Base-by-base conservation (phyloP, 495 filamentous ascomycete genomes). In the Xylaria longipes region DNA sequence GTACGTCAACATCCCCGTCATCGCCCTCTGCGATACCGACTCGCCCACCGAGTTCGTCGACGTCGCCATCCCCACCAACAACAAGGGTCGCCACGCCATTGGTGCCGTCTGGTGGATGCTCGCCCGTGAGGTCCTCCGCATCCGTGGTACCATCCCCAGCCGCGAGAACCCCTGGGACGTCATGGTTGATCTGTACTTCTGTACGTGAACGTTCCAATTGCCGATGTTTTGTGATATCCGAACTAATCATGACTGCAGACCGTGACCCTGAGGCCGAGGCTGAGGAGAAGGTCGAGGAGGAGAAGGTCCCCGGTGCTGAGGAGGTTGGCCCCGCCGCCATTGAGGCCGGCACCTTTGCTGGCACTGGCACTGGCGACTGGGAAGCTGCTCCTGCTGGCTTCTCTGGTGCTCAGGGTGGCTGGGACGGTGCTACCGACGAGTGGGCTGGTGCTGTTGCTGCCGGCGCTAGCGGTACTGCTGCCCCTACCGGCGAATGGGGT, bases 101-200 rank as follows among this genome's bases (percentile, higher is more conserved):
- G 96, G 96, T 87, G 89, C 96, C 74, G 85, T 99, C 88, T 99
- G 96, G 96, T 99, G 96, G 96, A 93, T 99, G 92, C 88, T 99
- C 75, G 94, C 96, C 80, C 96, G 96, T 88, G 96, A 99, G 90
- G 94, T 99, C 80, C 95, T 98, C 83, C 93, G 96, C 84, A 93
- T 99, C 77, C 94, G 96, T 79, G 96, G 97, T 75, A 98, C 94
- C 75, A 91, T 99, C 76, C 91, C 94, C 77, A 92, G 89, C 87
- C 93, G 96, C 76, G 97, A 98, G 82, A 90, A 91, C 64, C 93
- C 97, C 83, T 99, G 96, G 96, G 96, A 99, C 79, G 91, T 95
- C 83, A 98, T 98, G 92, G 92, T 95, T 77, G 96, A 99, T 91
- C 90, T 99, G 76, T 99, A 99, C 93, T 99, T 99, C 90, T 99